phyloP scores from a whole-genome alignment of 2,329 filamentous ascomycete species.

The Colletotrichum horii region DNA sequence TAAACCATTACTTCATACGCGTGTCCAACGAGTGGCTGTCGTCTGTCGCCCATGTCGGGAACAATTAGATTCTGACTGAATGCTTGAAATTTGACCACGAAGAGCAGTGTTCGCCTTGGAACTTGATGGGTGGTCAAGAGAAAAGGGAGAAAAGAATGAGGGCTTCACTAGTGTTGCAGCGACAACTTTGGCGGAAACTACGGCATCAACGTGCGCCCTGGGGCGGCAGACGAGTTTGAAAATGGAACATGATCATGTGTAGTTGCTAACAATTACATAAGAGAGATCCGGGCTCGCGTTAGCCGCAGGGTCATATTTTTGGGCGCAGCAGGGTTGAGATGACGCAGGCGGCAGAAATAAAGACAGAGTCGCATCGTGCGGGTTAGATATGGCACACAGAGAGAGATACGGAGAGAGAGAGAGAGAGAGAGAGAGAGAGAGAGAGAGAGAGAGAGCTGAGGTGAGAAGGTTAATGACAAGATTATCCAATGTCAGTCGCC shows the following conservation, averaged over 20 bases:
- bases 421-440: not conserved
- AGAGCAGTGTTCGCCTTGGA: not conserved
- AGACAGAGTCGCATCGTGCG: not conserved
- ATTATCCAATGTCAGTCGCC: not conserved
- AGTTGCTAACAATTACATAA: not conserved
- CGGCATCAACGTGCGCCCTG: not conserved
- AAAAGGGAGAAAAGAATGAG: constrained; percentile 7
- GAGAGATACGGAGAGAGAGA: not conserved
- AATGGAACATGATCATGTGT: not conserved
- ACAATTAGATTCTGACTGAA: not conserved
- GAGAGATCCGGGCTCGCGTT: not conserved
- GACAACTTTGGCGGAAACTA: not conserved
- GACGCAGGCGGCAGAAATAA: not conserved
- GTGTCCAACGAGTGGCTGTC: not conserved
- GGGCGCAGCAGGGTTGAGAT: not conserved
- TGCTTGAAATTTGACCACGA: not conserved
- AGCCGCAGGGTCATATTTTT: not conserved
- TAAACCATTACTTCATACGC: constrained; percentile 8
- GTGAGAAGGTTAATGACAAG: not conserved
- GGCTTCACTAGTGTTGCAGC: constrained; percentile 2
- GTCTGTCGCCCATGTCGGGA: not conserved
- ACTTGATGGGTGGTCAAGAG: not conserved
- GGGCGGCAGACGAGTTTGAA: not conserved
- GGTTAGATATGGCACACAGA: not conserved
- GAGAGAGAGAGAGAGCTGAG: not conserved